Evolutionary conservation across 2,329 filamentous ascomycete genomes (phyloP).

Genomic region (Thelonectria rubi): DNA sequence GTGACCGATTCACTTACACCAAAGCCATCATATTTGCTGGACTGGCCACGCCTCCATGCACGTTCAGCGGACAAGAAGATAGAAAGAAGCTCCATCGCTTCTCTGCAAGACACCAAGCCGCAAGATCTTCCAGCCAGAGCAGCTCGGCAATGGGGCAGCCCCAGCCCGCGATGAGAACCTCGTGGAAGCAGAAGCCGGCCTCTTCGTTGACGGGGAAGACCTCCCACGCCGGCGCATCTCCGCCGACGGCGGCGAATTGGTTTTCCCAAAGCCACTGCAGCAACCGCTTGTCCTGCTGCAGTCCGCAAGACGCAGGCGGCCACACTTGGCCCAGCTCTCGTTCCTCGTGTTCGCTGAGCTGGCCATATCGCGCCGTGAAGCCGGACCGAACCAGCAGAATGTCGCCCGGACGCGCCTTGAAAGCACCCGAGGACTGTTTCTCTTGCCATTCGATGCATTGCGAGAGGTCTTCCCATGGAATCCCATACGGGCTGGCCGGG

Average conservation of each 20-base stretch:
- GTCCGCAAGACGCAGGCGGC: conserved; percentile 22
- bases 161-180: conserved; percentile 23
- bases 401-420: conserved; percentile 10
- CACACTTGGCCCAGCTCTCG: conserved; percentile 15
- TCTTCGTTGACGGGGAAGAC: conserved; percentile 9
- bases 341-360: conserved; percentile 15
- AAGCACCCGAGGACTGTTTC: not conserved
- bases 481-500: conserved; percentile 7
- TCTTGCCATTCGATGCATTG: conserved; percentile 18
- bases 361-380: conserved; percentile 12
- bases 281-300: conserved; percentile 14
- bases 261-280: conserved; percentile 23
- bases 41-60: conserved; percentile 18
- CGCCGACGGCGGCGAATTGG: conserved; percentile 18
- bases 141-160: conserved; percentile 18
- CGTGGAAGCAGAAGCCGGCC: conserved; percentile 17
- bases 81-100: conserved; percentile 23
- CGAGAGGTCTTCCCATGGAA: conserved; percentile 13
- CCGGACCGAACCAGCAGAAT: conserved; percentile 13
- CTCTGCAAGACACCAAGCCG: not conserved
- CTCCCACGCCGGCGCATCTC: conserved; percentile 17
- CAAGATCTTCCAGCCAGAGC: conserved; percentile 17
- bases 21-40: conserved; percentile 24
- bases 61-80: conserved; percentile 19
- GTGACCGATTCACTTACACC: not conserved